Evolutionary conservation across 2,329 filamentous ascomycete species (phyloP), one percentile per base, ranked within the genome.

Genomic region (Aspergillus ustus): DNA sequence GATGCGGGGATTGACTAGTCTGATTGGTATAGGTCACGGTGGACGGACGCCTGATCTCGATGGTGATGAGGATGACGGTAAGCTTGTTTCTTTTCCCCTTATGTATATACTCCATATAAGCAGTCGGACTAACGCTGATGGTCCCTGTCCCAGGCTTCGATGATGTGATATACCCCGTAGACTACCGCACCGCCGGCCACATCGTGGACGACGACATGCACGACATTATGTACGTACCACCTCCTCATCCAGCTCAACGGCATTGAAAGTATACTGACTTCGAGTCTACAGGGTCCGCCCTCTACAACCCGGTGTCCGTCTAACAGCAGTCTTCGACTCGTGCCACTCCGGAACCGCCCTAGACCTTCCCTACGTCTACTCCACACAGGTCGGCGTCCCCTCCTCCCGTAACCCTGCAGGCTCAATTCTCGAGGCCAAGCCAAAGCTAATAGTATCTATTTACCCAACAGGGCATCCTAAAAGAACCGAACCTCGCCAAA

Each of bases 151-250:
- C 17, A 72, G 75, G 90, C 63, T 89, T 85, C 65, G 90, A 93
- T 70, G 90, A 93, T 72, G 89, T 90, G 63, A 91, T 93, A 67
- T 93, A 92, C 74, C 90, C 90, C 0, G 85, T 92, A 53, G 90
- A 93, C 74, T 90, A 89, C 75, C 80, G 87, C 64, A 77, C 81
- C n/a, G 83, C 82, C 9, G 89, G 90, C 25, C 88, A 91, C 73
- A 91, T 93, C 59, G 87, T 91, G 53, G 90, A 93, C 73, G 90
- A 93, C 69, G 88, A 92, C 70, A 91, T 92, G 80, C 90, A 94
- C 75, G 81, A 82, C 69, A 87, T 89, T 67, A 88, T 93, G 79
- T 73, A 52, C 8, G 70, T 60, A 8, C 43, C n/a, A 19, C n/a
- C 22, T 3, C 3, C 22, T 22, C 7, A 8, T 20, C 19, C n/a